Base-by-base conservation (phyloP, 805 yeast species). In the Lipomyces sp. region DNA sequence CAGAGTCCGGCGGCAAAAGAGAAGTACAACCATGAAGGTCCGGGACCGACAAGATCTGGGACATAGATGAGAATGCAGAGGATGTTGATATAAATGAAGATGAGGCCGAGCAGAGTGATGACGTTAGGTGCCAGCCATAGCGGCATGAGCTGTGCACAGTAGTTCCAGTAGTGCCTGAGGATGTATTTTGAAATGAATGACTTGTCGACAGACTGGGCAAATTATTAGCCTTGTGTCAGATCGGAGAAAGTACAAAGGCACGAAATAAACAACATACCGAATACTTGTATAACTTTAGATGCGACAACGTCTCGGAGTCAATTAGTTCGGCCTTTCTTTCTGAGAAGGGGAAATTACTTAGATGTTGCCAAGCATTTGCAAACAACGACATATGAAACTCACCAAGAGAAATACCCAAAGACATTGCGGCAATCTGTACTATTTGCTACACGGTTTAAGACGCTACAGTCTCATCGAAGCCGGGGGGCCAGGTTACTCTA, bases 71-170 rank as follows among this genome's bases (percentile, higher is more conserved):
- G 83, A 7, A 90, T 89, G 29, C 88, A 80, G 2, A 83, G 60
- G 64, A 90, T 80, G 73, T 90, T 89, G 55, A 83, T 74, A 34
- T 90, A 74, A 63, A 93, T 84, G 75, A 90, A 92, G 24, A 84
- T 73, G 63, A 92, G 81, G 0, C 99, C 99, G 15, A 86, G 80
- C 57, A 94, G 79, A 0, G 98, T 94, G 65, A 94, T 90, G 73
- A 90, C 86, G 77, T 94, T 94, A 6, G 99, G 99, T 1, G 98
- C 98, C 90, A 95, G 89, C 85, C 88, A 88, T 67, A 84, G 71
- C 2, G 99, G 99, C 82, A 94, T 91, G 64, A 92, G 82, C 65
- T 81, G 78, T 42, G 90, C 96, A 75, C 91, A 90, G 72, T 83
- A 80, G 64, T 84, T 81, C 98, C 98, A 94, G 82, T 92, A 94